Conservation (phyloP, 768 basidiomycete genomes). For the Boletus barrowsii region DNA sequence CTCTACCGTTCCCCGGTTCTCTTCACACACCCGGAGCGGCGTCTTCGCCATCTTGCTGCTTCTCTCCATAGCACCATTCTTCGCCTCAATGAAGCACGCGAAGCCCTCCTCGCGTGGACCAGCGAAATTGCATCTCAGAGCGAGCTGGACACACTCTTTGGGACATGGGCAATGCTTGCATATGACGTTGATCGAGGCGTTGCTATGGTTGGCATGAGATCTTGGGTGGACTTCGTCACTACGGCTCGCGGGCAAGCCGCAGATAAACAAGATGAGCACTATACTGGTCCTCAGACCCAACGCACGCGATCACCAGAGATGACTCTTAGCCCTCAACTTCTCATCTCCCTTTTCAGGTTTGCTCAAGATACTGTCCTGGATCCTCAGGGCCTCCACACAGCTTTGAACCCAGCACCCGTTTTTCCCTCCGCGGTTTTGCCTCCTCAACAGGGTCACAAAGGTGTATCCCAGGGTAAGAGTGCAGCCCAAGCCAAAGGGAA, state of each 20-base stretch:
- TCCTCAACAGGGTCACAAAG: constrained; percentile 11
- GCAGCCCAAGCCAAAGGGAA: constrained; percentile 9
- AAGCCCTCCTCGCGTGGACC: constrained; percentile 50
- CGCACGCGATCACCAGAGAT: constrained; percentile 17
- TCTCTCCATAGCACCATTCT: constrained; percentile 66
- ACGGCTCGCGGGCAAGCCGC: constrained; percentile 2
- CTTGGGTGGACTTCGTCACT: constrained; percentile 48
- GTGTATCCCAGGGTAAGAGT: background rate
- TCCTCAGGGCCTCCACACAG: constrained; percentile 54
- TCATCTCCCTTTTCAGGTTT: constrained; percentile 46
- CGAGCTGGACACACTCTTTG: constrained; percentile 57
- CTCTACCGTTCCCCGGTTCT: constrained; percentile 84
- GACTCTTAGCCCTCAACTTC: constrained; percentile 30
- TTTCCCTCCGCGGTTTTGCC: constrained; percentile 17
- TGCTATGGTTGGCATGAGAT: constrained; percentile 43
- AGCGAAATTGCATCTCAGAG: constrained; percentile 45
- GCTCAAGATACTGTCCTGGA: constrained; percentile 55
- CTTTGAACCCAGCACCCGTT: constrained; percentile 64
- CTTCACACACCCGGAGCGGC: constrained; percentile 75
- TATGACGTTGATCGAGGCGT: constrained; percentile 73
- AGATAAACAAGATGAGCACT: constrained; percentile 2
- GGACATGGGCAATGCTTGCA: constrained; percentile 69
- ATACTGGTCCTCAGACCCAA: background rate
- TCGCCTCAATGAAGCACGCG: constrained; percentile 45
- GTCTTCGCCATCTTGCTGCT: constrained; percentile 61